These are phyloP conservation scores for Triangularia verruculosa DNA, from an alignment of 2,329 filamentous ascomycete species.

Conservation along the genomic window DNA sequence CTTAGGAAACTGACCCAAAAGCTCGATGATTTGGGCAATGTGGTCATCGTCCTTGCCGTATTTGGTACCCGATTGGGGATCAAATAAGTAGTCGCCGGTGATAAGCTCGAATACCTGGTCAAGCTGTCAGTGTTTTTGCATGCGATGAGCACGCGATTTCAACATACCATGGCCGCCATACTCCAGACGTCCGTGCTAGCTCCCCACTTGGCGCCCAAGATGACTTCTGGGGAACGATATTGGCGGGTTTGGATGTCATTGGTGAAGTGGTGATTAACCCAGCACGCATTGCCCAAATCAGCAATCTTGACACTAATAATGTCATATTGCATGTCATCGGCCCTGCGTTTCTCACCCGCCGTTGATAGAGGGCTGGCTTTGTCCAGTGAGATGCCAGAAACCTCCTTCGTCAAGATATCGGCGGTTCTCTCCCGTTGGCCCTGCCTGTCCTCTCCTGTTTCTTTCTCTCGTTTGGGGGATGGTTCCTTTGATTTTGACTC, in stretches of 20 bases:
- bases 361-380: constrained; percentile 56
- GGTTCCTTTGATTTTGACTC: constrained; percentile 40
- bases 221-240: constrained; percentile 95
- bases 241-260: constrained; percentile 98
- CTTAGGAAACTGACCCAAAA: constrained; percentile 90
- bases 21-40: constrained; percentile 97
- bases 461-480: constrained; percentile 48
- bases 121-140: constrained; percentile 13
- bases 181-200: constrained; percentile 99
- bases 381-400: constrained; percentile 91
- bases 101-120: constrained; percentile 90
- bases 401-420: constrained; percentile 85
- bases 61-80: constrained; percentile 96
- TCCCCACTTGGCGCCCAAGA: constrained; percentile 95
- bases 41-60: constrained; percentile 99
- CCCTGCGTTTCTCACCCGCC: constrained; percentile 59
- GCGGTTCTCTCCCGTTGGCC: constrained; percentile 89
- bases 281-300: constrained; percentile 96
- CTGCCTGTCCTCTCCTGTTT: constrained; percentile 55
- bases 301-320: constrained; percentile 99
- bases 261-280: constrained; percentile 98
- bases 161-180: constrained; percentile 96
- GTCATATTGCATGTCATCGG: constrained; percentile 59
- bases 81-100: constrained; percentile 96
- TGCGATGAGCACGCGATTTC: not conserved